Base-by-base conservation (phyloP, 257 asterid genomes). In the Cynanchum wilfordii region DNA sequence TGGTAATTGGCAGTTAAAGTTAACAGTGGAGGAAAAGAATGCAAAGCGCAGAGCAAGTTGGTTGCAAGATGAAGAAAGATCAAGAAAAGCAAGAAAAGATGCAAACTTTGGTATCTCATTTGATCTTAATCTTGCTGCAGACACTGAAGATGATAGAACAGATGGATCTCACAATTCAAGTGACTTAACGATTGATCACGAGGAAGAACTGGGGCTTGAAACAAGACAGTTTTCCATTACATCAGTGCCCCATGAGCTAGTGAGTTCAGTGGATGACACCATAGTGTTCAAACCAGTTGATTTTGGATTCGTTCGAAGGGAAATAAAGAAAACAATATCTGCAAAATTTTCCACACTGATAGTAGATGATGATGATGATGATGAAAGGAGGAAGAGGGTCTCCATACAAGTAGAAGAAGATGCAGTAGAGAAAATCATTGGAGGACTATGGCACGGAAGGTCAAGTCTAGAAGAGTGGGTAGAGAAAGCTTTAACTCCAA, bases 111-210 rank as follows among this genome's bases (percentile, higher is more conserved):
- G 92, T 33, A 81, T 88, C 33, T 79, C 92, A 3, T 83, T 94
- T 10, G 99, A 94, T 80, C 95, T 94, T 8, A 91, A 91, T 57
- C 88, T 86, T 6, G 83, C 89, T 0, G 84, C 79, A 3, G 87
- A 80, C 27, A 49, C 45, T 0, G 90, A 83, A 29, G 93, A 86
- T 24, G 85, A 88, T 67, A 74, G 85, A 76, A 71, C 89, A 0
- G 96, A 87, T 33, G 96, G 97, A 22, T 91, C 97, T 0, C 81
- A 79, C 76, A 90, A 84, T 60, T 89, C 97, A 22, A 91, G 98
- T 38, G 98, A 88, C 59, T 83, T 91, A 70, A 91, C 99, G 13
- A 64, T 82, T 11, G 96, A 94, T 67, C 90, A 85, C 0, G 96
- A 86, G 15, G 98, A 89, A 3, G 98, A 88, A 57, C 84, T 62